A percentile compares a stretch with the other conserved stretches of the same genome.
Evolutionary conservation across 306 rosid species (phyloP).

Genomic region (Prunus mongolica): DNA sequence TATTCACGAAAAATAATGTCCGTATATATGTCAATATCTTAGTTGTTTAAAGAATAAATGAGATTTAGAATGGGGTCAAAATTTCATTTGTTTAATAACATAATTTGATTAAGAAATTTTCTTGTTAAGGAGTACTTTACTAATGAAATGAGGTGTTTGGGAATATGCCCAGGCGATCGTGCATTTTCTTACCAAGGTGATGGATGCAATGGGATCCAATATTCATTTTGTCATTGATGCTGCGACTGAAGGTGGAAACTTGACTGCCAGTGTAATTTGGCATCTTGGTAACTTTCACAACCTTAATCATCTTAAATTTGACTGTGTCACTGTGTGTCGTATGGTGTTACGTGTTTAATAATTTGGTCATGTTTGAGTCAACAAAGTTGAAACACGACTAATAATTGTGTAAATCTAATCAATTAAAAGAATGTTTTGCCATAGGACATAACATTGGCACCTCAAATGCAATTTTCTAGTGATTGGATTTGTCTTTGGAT

Average conservation of each 20-base stretch:
- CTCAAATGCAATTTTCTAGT: neutral
- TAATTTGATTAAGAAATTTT: neutral
- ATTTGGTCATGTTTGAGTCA: neutral
- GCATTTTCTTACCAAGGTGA: conserved; percentile 19
- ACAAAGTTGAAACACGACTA: neutral
- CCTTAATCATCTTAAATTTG: neutral
- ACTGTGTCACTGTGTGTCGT: neutral
- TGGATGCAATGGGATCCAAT: conserved; percentile 46
- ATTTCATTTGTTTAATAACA: too few relatives aligned
- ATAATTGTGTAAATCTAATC: neutral
- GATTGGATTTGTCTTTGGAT: neutral
- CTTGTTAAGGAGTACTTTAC: neutral
- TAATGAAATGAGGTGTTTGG: neutral
- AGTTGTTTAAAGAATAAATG: neutral
- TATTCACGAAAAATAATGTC: too few relatives aligned
- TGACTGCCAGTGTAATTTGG: conserved; percentile 29
- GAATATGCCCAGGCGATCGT: conserved; percentile 18
- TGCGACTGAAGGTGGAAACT: neutral
- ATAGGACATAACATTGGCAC: neutral
- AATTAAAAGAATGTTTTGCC: too few relatives aligned
- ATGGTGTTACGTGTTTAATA: neutral
- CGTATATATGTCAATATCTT: neutral
- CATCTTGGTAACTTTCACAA: conserved; percentile 29
- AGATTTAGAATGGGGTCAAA: too few relatives aligned
- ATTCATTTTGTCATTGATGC: conserved; percentile 9